Conservation (phyloP, 208 protist genomes). For the Angomonas ambiguus region DNA sequence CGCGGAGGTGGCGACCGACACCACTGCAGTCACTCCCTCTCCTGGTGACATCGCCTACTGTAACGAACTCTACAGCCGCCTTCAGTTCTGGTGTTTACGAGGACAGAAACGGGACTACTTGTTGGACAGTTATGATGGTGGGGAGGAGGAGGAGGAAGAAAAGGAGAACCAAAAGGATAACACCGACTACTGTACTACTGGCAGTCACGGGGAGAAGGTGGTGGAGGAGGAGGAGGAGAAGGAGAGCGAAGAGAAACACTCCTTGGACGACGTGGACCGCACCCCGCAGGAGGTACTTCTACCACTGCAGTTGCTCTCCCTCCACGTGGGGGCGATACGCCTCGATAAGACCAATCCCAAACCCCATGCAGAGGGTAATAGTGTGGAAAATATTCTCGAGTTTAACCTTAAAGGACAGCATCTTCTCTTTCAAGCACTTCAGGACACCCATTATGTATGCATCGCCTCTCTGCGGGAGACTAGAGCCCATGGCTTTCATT, state of each 20-base stretch:
- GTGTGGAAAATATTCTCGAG: neutral
- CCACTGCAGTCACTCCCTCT: neutral
- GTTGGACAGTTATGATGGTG: slow-evolving; percentile 10
- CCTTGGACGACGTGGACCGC: neutral
- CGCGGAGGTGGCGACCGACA: too few relatives aligned
- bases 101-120: slow-evolving; percentile 47
- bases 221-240: neutral
- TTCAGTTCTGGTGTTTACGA: slow-evolving; percentile 70
- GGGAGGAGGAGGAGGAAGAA: neutral
- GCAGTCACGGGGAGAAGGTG: too few relatives aligned
- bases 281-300: neutral
- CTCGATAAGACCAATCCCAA: too few relatives aligned
- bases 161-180: neutral
- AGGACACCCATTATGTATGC: slow-evolving; percentile 46
- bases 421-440: slow-evolving; percentile 46
- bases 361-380: neutral
- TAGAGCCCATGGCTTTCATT: too few relatives aligned
- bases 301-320: neutral
- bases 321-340: neutral
- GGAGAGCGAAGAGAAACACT: neutral
- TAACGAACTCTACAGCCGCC: slow-evolving; percentile 48
- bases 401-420: slow-evolving; percentile 20
- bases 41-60: slow-evolving; percentile 55
- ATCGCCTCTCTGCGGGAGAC: slow-evolving; percentile 57
- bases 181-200: too few relatives aligned